phyloP scores from a whole-genome alignment of 2,329 filamentous ascomycete species.

The Elsinoe australis region DNA sequence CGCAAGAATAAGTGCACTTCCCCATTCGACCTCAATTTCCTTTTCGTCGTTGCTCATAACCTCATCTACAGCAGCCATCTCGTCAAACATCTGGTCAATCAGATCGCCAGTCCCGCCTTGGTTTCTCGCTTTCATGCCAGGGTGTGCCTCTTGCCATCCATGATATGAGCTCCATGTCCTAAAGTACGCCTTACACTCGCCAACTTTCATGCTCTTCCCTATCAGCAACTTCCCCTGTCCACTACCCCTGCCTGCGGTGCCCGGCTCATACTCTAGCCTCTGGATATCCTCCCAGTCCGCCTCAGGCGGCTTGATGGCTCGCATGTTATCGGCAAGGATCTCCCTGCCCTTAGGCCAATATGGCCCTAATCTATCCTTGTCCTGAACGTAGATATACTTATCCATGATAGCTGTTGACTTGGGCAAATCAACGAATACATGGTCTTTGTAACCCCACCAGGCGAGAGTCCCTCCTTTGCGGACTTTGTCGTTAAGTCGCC shows the following conservation, averaged over 20 bases:
- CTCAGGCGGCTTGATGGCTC: conserved; percentile 46
- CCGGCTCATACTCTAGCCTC: conserved; percentile 52
- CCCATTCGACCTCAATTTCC: conserved; percentile 54
- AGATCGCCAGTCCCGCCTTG: conserved; percentile 54
- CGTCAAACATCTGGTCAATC: conserved; percentile 55
- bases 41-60: conserved; percentile 44
- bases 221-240: conserved; percentile 44
- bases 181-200: conserved; percentile 53
- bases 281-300: conserved; percentile 47
- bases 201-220: conserved; percentile 47
- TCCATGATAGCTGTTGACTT: conserved; percentile 48
- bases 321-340: conserved; percentile 47
- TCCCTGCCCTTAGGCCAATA: conserved; percentile 56
- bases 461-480: conserved; percentile 52
- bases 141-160: conserved; percentile 52
- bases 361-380: conserved; percentile 45
- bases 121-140: conserved; percentile 41
- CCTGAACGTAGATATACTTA: conserved; percentile 47
- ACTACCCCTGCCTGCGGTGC: conserved; percentile 34
- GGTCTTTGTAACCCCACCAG: conserved; percentile 61
- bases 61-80: conserved; percentile 47
- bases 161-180: conserved; percentile 54
- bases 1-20: conserved; percentile 52
- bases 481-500: conserved; percentile 48
- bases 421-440: conserved; percentile 49